phyloP scores from a whole-genome alignment of 805 yeast genomes.

The Starmerella vaccinii region DNA sequence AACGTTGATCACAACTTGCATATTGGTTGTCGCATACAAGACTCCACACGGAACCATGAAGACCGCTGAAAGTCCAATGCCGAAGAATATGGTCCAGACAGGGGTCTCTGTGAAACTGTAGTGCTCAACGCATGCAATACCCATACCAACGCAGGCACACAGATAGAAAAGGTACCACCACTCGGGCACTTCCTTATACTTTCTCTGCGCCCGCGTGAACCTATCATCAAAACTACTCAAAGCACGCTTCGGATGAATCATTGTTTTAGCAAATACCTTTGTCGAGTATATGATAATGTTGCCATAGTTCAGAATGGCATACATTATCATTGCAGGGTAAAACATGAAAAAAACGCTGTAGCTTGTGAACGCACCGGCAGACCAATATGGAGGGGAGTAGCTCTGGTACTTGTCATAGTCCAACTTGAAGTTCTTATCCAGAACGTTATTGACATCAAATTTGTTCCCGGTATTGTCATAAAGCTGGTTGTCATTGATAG shows the following conservation, averaged over 20 bases:
- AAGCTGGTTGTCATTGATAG: slow-evolving; percentile 39
- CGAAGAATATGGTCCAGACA: slow-evolving; percentile 42
- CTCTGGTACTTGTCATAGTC: slow-evolving; percentile 40
- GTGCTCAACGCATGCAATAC: slow-evolving; percentile 37
- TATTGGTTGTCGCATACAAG: slow-evolving; percentile 42
- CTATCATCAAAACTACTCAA: slow-evolving; percentile 38
- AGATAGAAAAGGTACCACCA: slow-evolving; percentile 44
- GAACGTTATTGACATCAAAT: slow-evolving; percentile 37
- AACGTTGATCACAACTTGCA: slow-evolving; percentile 41
- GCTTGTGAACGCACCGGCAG: slow-evolving; percentile 49
- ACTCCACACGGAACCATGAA: slow-evolving; percentile 45
- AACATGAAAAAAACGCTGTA: slow-evolving; percentile 49
- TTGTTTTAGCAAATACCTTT: slow-evolving; percentile 6
- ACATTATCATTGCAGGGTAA: slow-evolving; percentile 46
- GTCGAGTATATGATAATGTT: slow-evolving; percentile 8
- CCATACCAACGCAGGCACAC: slow-evolving; percentile 37
- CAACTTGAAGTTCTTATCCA: slow-evolving; percentile 38
- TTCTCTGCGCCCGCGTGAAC: slow-evolving; percentile 48
- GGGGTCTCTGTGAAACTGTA: slow-evolving; percentile 34
- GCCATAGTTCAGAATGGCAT: slow-evolving; percentile 38
- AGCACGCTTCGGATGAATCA: slow-evolving; percentile 25
- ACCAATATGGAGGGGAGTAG: slow-evolving; percentile 57
- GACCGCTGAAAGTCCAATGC: slow-evolving; percentile 41
- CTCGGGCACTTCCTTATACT: slow-evolving; percentile 57
- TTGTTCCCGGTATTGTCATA: slow-evolving; percentile 37